Percentiles rank a stretch among this genome's conserved stretches.
Conservation (phyloP, 139 green algal genomes). For the Marvania coccoides region DNA sequence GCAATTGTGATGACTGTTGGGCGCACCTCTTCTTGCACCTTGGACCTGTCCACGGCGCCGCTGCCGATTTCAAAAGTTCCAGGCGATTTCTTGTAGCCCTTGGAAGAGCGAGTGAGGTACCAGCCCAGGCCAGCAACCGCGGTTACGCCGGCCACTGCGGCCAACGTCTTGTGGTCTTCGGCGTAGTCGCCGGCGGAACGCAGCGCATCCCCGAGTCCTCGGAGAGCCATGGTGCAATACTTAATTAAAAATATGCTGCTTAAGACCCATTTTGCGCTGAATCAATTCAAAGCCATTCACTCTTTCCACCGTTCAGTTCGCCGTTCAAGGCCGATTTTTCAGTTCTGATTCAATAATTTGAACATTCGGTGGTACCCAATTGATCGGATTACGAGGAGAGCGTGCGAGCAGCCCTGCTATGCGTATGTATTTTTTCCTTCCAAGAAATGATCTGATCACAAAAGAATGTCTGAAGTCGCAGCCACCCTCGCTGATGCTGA, state of each 20-base stretch:
- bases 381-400: no score
- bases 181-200: background rate
- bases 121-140: background rate
- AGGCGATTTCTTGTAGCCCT: constrained; percentile 37
- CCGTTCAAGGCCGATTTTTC: background rate
- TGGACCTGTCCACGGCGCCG: constrained; percentile 45
- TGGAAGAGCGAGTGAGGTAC: background rate
- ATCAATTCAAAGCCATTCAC: no score
- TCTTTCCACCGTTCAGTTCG: background rate
- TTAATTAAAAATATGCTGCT: no score
- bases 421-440: no score
- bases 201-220: background rate
- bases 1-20: no score
- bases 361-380: no score
- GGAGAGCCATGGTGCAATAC: no score
- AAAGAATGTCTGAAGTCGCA: no score
- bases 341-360: background rate
- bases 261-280: no score
- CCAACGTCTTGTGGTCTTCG: constrained; percentile 30
- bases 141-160: constrained; percentile 3
- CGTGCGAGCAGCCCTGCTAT: no score
- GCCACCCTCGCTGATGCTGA: no score
- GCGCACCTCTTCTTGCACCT: constrained; percentile 49
- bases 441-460: no score
- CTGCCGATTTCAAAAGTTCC: constrained; percentile 55